Percentiles rank a stretch among this genome's conserved stretches.
Evolutionary conservation across 2,329 filamentous ascomycete genomes (phyloP).

Genomic region (Alternaria angustiovoidea): DNA sequence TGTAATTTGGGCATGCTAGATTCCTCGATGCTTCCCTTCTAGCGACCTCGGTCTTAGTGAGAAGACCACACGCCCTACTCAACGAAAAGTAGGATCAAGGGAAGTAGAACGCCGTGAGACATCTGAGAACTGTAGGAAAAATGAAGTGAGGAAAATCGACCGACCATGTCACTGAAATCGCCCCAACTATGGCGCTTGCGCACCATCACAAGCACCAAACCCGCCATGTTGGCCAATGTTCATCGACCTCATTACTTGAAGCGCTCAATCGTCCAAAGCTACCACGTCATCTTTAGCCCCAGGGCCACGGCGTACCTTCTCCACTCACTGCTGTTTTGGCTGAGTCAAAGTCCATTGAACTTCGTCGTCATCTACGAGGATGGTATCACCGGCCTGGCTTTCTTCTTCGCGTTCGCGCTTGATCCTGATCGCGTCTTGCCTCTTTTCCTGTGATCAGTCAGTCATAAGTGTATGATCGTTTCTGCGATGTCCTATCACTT

Average conservation of each 20-base stretch:
- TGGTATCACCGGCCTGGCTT: background rate
- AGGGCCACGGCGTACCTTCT: background rate
- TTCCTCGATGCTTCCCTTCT: background rate
- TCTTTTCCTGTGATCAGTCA: background rate
- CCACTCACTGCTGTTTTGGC: background rate
- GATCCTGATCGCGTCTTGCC: background rate
- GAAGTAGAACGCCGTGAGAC: accelerated
- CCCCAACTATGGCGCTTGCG: background rate
- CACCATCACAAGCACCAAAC: background rate
- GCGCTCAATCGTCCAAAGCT: background rate
- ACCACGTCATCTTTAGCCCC: background rate
- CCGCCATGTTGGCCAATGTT: background rate
- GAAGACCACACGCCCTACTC: background rate
- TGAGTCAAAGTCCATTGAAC: background rate
- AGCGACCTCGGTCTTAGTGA: background rate
- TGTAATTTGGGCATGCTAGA: background rate
- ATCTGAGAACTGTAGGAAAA: background rate
- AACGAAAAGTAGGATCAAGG: background rate
- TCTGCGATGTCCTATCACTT: background rate
- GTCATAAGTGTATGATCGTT: background rate
- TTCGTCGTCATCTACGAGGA: background rate
- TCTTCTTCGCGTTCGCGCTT: slow-evolving; percentile 1
- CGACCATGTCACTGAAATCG: background rate
- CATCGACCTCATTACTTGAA: background rate
- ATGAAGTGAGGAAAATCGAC: background rate